phyloP scores from a whole-genome alignment of 2,329 filamentous ascomycete genomes.

The Fusarium longipes region DNA sequence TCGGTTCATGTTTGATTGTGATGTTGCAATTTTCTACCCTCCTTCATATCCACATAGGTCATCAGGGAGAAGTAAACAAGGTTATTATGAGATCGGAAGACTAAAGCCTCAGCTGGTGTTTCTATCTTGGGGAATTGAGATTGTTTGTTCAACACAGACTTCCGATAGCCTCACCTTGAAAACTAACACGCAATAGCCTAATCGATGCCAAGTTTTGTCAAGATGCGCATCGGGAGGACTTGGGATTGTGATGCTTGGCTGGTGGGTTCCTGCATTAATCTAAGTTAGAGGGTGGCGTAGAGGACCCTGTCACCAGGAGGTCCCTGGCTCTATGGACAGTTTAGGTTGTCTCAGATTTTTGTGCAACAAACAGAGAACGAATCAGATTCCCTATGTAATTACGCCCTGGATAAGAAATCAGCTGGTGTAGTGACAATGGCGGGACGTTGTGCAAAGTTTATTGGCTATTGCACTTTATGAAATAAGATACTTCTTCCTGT shows the following conservation, averaged over 20 bases:
- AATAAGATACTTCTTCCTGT: not conserved
- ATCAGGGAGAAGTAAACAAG: slow-evolving; percentile 17
- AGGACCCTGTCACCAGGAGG: slow-evolving; percentile 6
- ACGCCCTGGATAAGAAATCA: slow-evolving; percentile 13
- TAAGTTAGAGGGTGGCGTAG: slow-evolving; percentile 19
- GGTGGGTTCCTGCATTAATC: slow-evolving; percentile 46
- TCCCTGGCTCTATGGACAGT: slow-evolving; percentile 12
- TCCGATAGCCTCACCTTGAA: slow-evolving; percentile 7
- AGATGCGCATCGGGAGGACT: slow-evolving; percentile 16
- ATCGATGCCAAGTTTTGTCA: slow-evolving; percentile 35
- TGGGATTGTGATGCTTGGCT: not conserved
- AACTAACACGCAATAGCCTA: slow-evolving; percentile 12
- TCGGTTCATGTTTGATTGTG: slow-evolving; percentile 32
- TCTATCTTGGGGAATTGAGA: slow-evolving; percentile 17
- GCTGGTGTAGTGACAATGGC: slow-evolving; percentile 9
- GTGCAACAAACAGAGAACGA: slow-evolving; percentile 29
- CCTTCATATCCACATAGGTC: slow-evolving; percentile 29
- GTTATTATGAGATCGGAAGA: slow-evolving; percentile 20
- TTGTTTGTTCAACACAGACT: slow-evolving; percentile 23
- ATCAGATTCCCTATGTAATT: slow-evolving; percentile 18
- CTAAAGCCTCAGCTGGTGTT: slow-evolving; percentile 15
- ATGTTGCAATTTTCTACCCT: slow-evolving; percentile 18
- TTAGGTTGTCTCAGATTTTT: slow-evolving; percentile 37
- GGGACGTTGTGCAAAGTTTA: not conserved
- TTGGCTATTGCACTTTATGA: slow-evolving; percentile 15